Evolutionary conservation across 495 filamentous ascomycete genomes (phyloP).

Genomic region (Neurospora africana): DNA sequence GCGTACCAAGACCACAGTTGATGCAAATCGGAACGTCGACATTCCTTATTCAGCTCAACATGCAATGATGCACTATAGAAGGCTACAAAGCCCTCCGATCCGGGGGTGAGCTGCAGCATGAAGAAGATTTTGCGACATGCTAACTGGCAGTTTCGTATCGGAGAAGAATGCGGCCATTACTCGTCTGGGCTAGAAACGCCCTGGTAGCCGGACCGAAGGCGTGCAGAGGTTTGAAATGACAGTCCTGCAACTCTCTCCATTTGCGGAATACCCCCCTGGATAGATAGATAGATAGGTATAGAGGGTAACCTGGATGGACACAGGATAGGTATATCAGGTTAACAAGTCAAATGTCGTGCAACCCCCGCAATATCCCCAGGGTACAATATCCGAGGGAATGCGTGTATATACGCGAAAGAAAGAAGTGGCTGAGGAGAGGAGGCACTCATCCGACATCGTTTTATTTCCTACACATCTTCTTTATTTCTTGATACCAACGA

Average conservation of each 20-base stretch:
- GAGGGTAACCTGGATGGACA: background rate
- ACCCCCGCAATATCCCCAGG: background rate
- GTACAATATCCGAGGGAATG: background rate
- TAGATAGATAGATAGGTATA: background rate
- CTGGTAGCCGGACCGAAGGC: background rate
- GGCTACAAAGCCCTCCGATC: background rate
- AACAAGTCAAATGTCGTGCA: background rate
- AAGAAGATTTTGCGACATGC: background rate
- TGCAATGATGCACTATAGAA: background rate
- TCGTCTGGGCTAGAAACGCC: too few species aligned
- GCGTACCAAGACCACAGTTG: background rate
- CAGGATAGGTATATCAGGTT: background rate
- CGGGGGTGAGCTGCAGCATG: background rate
- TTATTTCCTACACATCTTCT: background rate
- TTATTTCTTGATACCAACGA: slow-evolving; percentile 75
- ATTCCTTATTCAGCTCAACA: background rate
- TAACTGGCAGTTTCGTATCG: background rate
- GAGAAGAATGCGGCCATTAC: background rate
- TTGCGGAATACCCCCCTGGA: background rate
- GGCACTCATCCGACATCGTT: background rate
- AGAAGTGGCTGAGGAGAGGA: background rate
- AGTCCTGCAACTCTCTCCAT: background rate
- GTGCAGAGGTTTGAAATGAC: background rate
- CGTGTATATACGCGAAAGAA: background rate
- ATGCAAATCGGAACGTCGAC: background rate